Base-by-base conservation (phyloP, 148 eudicot genomes). In the Pharnaceum exiguum region DNA sequence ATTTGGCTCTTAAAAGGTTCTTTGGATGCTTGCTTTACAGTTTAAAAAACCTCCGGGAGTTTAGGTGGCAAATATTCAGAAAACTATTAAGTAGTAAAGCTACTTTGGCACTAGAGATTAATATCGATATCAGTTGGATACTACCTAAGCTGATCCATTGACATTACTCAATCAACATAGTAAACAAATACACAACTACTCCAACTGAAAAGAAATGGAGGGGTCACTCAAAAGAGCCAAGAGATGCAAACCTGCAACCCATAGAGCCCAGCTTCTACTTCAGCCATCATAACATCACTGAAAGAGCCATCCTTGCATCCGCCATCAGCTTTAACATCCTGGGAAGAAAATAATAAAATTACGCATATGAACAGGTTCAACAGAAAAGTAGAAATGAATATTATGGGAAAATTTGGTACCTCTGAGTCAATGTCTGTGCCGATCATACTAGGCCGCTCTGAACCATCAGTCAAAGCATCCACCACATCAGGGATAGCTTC, bases 211-310 rank as follows among this genome's bases (percentile, higher is more conserved):
- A 35, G 12, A 35, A 35, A 12, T 12, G 12, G 7, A 6, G 12
- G 38, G 12, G 12, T 12, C 8, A 6, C 7, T 27, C 12, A 42
- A 29, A 45, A 30, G 35, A 24, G 17, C 54, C 47, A 37, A 51
- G 40, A 27, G 28, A 46, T 10, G 10, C 32, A 30, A 29, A 91
- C 97, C 96, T 91, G 97, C 71, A 91, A 75, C 51, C 96, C 96
- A 33, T 84, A 85, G 11, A 77, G 68, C 35, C 79, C 89, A 56
- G 97, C 97, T 81, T 91, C 97, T 61, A 78, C 68, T 79, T 91
- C 97, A 65, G 96, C 95, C 73, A 91, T 80, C 79, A 85, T 70
- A 50, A 90, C 87, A 70, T 85, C 90, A 71, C 64, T 81, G 55
- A 80, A 63, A 19, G 77, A 62, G 35, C 69, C 85, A 50, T 76